Evolutionary conservation across 164 flowering plant species (phyloP).

Genomic region (Aristolochia fimbriata): DNA sequence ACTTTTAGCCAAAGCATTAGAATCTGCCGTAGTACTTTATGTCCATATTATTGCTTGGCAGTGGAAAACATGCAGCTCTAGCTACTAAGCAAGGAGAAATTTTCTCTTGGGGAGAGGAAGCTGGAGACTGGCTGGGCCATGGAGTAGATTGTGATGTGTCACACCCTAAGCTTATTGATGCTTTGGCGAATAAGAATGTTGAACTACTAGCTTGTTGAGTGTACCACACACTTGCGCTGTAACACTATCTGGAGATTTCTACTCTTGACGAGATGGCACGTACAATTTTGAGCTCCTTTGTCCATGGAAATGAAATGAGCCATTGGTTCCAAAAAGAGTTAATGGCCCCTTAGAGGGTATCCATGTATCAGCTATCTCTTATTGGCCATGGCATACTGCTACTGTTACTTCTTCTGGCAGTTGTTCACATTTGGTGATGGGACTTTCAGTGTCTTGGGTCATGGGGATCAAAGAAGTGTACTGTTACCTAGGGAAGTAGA

Average conservation of each 20-base stretch:
- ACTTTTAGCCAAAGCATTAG: slow-evolving; percentile 75
- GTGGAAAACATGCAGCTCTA: slow-evolving; percentile 82
- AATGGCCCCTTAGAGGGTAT: slow-evolving; percentile 94
- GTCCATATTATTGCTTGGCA: slow-evolving; percentile 97
- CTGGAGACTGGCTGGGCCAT: slow-evolving; percentile 97
- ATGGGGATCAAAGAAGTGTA: slow-evolving; percentile 81
- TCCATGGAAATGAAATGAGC: slow-evolving; percentile 92
- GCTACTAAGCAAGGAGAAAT: slow-evolving; percentile 96
- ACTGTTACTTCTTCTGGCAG: slow-evolving; percentile 96
- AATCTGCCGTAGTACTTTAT: slow-evolving; percentile 93
- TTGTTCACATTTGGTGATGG: slow-evolving; percentile 98
- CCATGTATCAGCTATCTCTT: slow-evolving; percentile 83
- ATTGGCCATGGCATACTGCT: slow-evolving; percentile 99
- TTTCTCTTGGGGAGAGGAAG: slow-evolving; percentile 98
- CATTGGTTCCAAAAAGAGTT: slow-evolving; percentile 91
- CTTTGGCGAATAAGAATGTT: slow-evolving; percentile 66
- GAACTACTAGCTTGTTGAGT: slow-evolving; percentile 97
- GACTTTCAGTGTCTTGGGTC: slow-evolving; percentile 95
- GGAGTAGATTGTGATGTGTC: slow-evolving; percentile 92
- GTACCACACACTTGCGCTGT: slow-evolving; percentile 92
- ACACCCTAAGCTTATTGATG: slow-evolving; percentile 90
- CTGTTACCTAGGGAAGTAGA: slow-evolving; percentile 91
- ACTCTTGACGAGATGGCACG: slow-evolving; percentile 96
- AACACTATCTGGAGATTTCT: slow-evolving; percentile 93
- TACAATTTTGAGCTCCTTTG: slow-evolving; percentile 81